phyloP scores from a whole-genome alignment of 192 early-diverging fungal species.

The Coemansia sp. region DNA sequence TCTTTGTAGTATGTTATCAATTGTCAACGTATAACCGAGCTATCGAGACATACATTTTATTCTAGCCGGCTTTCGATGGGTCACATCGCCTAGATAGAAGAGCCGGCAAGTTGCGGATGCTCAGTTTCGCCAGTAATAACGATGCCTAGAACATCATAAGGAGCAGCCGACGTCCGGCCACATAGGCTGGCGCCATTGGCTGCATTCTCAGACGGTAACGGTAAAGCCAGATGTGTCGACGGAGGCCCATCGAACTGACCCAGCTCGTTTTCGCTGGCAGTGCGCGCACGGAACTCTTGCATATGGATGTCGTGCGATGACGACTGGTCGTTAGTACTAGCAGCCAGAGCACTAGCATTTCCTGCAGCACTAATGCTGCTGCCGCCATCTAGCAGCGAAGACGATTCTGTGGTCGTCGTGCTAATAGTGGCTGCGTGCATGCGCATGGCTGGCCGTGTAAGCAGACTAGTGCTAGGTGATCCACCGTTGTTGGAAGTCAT shows the following conservation, averaged over 20 bases:
- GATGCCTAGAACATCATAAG: slow-evolving; percentile 51
- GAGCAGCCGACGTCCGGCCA: slow-evolving; percentile 37
- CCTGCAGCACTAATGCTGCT: neutral
- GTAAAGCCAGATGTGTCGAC: slow-evolving; percentile 46
- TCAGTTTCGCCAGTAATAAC: slow-evolving; percentile 41
- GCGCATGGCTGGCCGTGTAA: slow-evolving; percentile 27
- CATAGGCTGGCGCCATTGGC: slow-evolving; percentile 31
- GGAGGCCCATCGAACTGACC: slow-evolving; percentile 51
- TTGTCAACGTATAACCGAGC: no score
- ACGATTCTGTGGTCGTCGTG: slow-evolving; percentile 3
- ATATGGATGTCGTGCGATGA: slow-evolving; percentile 13
- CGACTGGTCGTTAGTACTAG: slow-evolving; percentile 8
- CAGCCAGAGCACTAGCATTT: neutral
- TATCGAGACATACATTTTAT: neutral
- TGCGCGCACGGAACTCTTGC: slow-evolving; percentile 43
- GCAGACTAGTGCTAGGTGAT: slow-evolving; percentile 3
- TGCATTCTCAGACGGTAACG: slow-evolving; percentile 35
- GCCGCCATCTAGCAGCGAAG: slow-evolving; percentile 1
- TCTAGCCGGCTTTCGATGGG: neutral
- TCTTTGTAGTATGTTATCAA: no score
- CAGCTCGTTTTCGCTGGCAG: slow-evolving; percentile 44
- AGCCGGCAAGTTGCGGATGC: slow-evolving; percentile 33
- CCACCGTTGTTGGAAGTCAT: slow-evolving; percentile 11
- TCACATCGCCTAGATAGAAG: slow-evolving; percentile 12
- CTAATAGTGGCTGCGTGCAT: slow-evolving; percentile 43